Conservation (phyloP, 768 basidiomycete species). For the Cystofilobasidium capitatum region DNA sequence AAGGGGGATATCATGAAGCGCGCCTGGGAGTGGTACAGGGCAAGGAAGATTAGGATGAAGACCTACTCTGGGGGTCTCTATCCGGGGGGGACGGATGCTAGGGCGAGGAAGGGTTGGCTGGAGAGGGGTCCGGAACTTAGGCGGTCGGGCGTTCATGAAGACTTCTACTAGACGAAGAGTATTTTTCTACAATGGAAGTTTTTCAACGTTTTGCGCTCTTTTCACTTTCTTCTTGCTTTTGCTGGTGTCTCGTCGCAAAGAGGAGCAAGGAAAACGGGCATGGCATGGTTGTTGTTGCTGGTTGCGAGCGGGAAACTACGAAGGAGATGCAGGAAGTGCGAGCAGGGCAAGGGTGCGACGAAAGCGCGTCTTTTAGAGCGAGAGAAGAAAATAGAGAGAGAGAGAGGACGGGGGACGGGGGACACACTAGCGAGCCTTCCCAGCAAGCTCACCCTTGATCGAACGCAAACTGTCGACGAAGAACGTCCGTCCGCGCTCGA, state of each 20-base stretch:
- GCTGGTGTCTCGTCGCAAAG: no score
- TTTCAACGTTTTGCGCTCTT: no score
- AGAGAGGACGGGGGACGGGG: no score
- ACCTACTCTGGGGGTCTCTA: conserved; percentile 14
- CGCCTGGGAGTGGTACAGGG: conserved; percentile 86
- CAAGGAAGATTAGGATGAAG: conserved; percentile 18
- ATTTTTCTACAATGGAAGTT: no score
- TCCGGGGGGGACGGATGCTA: conserved; percentile 25
- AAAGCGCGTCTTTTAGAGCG: no score
- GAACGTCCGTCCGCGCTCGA: neutral
- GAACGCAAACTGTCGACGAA: neutral
- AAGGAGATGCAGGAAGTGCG: no score
- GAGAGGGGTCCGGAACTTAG: conserved; percentile 10
- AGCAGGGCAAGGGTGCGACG: no score
- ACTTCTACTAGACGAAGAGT: conserved; percentile 27
- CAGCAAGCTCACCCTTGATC: neutral
- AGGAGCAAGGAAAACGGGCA: no score
- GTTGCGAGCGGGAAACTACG: no score
- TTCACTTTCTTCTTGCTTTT: no score
- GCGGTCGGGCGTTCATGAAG: conserved; percentile 22
- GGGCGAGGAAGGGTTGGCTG: conserved; percentile 5
- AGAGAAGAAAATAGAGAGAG: no score
- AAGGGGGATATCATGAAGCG: conserved; percentile 85
- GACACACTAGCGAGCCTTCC: neutral
- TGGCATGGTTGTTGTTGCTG: no score